These are phyloP conservation scores for Podospora conica DNA, from an alignment of 495 filamentous ascomycete species.

Conservation along the genomic window DNA sequence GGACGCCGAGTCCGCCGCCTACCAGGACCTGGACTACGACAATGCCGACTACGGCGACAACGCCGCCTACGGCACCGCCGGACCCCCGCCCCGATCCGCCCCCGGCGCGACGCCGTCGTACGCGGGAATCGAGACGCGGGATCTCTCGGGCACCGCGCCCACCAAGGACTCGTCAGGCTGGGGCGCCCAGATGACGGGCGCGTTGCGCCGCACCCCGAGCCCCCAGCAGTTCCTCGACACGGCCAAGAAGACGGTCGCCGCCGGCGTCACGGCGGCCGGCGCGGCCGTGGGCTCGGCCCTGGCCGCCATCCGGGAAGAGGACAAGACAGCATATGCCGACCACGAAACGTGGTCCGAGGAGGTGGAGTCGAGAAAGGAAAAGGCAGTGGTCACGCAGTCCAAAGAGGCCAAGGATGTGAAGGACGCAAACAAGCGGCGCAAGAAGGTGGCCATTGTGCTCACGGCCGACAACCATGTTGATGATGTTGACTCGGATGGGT, in stretches of 20 bases:
- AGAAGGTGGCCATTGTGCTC: slow-evolving; percentile 77
- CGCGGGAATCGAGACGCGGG: slow-evolving; percentile 33
- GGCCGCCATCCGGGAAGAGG: slow-evolving; percentile 77
- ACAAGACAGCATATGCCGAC: slow-evolving; percentile 71
- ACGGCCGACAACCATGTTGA: slow-evolving; percentile 62
- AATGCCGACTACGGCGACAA: slow-evolving; percentile 47
- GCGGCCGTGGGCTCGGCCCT: slow-evolving; percentile 71
- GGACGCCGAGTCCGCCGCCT: slow-evolving; percentile 50
- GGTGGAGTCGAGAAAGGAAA: slow-evolving; percentile 48
- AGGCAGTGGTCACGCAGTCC: slow-evolving; percentile 22
- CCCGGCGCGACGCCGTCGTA: slow-evolving; percentile 34
- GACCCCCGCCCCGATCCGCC: slow-evolving; percentile 30
- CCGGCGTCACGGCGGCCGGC: slow-evolving; percentile 78
- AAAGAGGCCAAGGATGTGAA: slow-evolving; percentile 15
- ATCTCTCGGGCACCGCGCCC: slow-evolving; percentile 27
- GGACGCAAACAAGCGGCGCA: slow-evolving; percentile 47
- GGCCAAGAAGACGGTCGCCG: slow-evolving; percentile 67
- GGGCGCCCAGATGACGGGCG: slow-evolving; percentile 72
- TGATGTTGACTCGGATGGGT: slow-evolving; percentile 53
- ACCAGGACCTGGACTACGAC: slow-evolving; percentile 44
- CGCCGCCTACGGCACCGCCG: slow-evolving; percentile 45
- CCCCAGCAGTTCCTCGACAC: slow-evolving; percentile 82
- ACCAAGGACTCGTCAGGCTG: slow-evolving; percentile 41
- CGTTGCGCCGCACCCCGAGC: slow-evolving; percentile 79
- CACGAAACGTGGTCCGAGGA: slow-evolving; percentile 83